These are phyloP conservation scores for Phytopythium kandeliae DNA, from an alignment of 352 stramenopile species.

Conservation along the genomic window DNA sequence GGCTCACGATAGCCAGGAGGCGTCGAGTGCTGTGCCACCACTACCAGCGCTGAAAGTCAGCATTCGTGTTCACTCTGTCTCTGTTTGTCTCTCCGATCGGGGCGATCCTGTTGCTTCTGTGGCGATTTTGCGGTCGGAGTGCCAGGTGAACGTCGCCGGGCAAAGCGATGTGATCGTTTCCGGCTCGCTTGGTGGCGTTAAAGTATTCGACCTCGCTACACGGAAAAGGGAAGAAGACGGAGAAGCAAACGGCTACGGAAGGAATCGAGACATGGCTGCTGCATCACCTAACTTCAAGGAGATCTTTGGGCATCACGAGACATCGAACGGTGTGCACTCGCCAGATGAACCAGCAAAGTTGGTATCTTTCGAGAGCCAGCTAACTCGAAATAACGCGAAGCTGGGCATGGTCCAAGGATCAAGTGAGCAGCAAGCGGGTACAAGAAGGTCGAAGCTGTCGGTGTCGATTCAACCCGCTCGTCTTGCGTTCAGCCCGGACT, in stretches of 20 bases:
- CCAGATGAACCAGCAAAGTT: constrained; percentile 13
- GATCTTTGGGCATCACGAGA: constrained; percentile 1
- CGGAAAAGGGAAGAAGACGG: constrained; percentile 24
- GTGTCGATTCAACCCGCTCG: constrained; percentile 48
- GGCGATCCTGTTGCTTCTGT: constrained; percentile 57
- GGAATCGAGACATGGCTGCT: not conserved
- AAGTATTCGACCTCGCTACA: constrained; percentile 63
- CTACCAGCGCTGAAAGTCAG: constrained; percentile 31
- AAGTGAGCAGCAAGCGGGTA: not conserved
- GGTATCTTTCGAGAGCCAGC: constrained; percentile 36
- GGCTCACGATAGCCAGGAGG: constrained; percentile 3
- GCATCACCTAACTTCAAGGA: not conserved
- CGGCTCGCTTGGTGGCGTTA: constrained; percentile 53
- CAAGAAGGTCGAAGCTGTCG: constrained; percentile 27
- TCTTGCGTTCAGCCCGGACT: constrained; percentile 48
- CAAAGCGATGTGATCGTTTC: constrained; percentile 27
- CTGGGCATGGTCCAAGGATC: constrained; percentile 2
- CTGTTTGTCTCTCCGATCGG: constrained; percentile 70
- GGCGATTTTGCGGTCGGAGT: constrained; percentile 50
- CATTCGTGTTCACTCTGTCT: constrained; percentile 65
- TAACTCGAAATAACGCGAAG: constrained; percentile 15
- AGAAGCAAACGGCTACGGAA: constrained; percentile 7
- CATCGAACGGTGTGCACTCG: not conserved
- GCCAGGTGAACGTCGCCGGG: constrained; percentile 26
- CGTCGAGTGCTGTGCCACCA: constrained; percentile 5